A percentile compares a stretch with the other conserved stretches of the same genome.
Evolutionary conservation across 75 land plant genomes (phyloP).

Genomic region (Picea sitchensis): DNA sequence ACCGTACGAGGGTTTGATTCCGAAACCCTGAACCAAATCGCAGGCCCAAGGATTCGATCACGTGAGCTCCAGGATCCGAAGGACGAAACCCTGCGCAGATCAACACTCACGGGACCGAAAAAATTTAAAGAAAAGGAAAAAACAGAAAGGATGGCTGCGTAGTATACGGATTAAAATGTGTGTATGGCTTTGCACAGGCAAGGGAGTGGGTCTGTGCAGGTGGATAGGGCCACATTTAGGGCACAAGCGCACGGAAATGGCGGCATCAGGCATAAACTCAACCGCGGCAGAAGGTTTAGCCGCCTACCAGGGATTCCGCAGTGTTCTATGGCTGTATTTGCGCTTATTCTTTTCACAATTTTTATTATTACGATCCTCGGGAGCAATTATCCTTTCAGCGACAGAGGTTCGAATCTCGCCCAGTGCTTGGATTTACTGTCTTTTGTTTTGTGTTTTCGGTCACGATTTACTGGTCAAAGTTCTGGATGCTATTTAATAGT

Average conservation of each 20-base stretch:
- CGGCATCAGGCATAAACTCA: background rate
- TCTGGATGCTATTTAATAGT: too few species aligned
- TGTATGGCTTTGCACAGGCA: constrained; percentile 13
- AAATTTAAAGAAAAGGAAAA: background rate
- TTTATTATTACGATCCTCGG: background rate
- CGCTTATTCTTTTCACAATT: background rate
- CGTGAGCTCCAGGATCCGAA: too few species aligned
- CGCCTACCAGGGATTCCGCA: constrained; percentile 1
- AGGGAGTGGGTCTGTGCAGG: constrained; percentile 11
- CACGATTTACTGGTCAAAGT: background rate
- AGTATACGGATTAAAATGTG: background rate
- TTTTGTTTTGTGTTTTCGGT: background rate
- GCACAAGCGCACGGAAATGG: constrained; percentile 1
- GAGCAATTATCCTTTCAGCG: constrained; percentile 6
- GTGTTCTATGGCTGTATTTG: constrained; percentile 2
- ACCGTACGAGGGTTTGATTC: too few species aligned
- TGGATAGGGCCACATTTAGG: constrained; percentile 3
- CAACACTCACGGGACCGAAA: too few species aligned
- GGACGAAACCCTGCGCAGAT: too few species aligned
- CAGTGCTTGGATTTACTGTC: background rate
- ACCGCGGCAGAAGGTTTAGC: background rate
- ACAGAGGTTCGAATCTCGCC: constrained; percentile 1
- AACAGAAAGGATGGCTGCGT: background rate
- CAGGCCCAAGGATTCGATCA: too few species aligned
- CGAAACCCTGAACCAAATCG: too few species aligned